A percentile compares a stretch with the other conserved stretches of the same genome.
Conservation (phyloP, 108 stramenopile species). For the Cyclotella sp. region DNA sequence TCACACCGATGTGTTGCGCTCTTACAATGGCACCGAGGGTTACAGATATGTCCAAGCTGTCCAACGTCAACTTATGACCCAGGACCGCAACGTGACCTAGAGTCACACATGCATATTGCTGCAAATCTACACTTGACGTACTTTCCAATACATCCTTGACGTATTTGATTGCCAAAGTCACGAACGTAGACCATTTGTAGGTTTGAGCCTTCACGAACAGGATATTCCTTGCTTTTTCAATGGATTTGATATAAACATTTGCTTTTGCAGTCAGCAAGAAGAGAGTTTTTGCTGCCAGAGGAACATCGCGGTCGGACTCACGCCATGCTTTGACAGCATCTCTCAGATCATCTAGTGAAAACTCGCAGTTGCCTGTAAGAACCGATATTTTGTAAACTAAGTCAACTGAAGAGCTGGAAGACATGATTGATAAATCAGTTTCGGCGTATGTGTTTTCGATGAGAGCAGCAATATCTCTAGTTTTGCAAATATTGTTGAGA, state of each 20-base stretch:
- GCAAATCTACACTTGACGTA: background rate
- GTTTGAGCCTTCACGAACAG: no score
- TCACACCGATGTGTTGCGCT: background rate
- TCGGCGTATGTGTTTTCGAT: slow-evolving; percentile 2
- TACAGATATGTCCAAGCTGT: background rate
- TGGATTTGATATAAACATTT: background rate
- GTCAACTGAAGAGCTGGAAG: background rate
- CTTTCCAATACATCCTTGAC: background rate
- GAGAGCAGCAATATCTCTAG: slow-evolving; percentile 14
- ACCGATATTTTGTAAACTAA: slow-evolving; percentile 14
- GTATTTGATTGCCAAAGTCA: background rate
- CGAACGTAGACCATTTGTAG: background rate
- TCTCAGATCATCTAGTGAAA: slow-evolving; percentile 10
- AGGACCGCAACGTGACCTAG: slow-evolving; percentile 1
- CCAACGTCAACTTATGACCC: background rate
- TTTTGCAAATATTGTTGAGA: slow-evolving; percentile 13
- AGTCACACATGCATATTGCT: slow-evolving; percentile 7
- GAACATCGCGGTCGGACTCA: background rate
- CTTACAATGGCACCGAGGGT: background rate
- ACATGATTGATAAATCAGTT: background rate
- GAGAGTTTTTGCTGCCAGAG: slow-evolving; percentile 24
- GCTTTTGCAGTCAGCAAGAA: background rate
- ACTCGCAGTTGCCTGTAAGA: background rate
- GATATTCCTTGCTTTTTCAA: background rate
- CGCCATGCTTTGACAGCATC: background rate